Percentiles rank a stretch among this genome's conserved stretches.
Conservation (phyloP, 352 stramenopile species). For the Pythium graminicola region DNA sequence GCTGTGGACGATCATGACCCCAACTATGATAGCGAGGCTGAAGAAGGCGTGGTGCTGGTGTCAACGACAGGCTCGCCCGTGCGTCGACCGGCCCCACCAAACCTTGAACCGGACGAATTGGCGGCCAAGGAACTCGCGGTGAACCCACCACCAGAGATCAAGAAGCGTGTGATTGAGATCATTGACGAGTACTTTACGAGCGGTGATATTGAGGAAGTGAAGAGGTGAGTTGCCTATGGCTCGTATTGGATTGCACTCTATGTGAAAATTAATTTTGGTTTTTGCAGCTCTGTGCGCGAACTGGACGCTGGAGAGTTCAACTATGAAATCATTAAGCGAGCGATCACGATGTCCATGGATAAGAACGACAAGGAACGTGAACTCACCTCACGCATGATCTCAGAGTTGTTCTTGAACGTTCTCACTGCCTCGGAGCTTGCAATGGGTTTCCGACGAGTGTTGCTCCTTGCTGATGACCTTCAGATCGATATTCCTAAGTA, state of each 20-base stretch:
- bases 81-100: slow-evolving; percentile 35
- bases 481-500: slow-evolving; percentile 92
- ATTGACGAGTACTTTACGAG: slow-evolving; percentile 86
- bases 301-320: slow-evolving; percentile 70
- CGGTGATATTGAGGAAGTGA: slow-evolving; percentile 88
- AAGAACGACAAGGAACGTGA: slow-evolving; percentile 90
- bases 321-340: slow-evolving; percentile 93
- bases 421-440: slow-evolving; percentile 69
- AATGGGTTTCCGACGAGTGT: slow-evolving; percentile 94
- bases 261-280: not conserved
- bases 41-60: slow-evolving; percentile 86
- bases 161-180: slow-evolving; percentile 89
- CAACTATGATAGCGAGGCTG: slow-evolving; percentile 90
- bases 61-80: slow-evolving; percentile 42
- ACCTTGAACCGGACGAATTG: slow-evolving; percentile 56
- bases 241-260: not conserved
- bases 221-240: slow-evolving; percentile 24
- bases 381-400: slow-evolving; percentile 89
- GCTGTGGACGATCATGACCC: slow-evolving; percentile 88
- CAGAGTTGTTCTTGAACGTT: slow-evolving; percentile 88
- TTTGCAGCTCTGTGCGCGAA: slow-evolving; percentile 52
- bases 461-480: slow-evolving; percentile 95
- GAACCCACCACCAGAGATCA: slow-evolving; percentile 71
- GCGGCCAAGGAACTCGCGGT: slow-evolving; percentile 72
- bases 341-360: slow-evolving; percentile 94